A percentile compares a stretch with the other conserved stretches of the same genome.
Conservation (phyloP, 495 filamentous ascomycete genomes). For the Usnea hakonensis region DNA sequence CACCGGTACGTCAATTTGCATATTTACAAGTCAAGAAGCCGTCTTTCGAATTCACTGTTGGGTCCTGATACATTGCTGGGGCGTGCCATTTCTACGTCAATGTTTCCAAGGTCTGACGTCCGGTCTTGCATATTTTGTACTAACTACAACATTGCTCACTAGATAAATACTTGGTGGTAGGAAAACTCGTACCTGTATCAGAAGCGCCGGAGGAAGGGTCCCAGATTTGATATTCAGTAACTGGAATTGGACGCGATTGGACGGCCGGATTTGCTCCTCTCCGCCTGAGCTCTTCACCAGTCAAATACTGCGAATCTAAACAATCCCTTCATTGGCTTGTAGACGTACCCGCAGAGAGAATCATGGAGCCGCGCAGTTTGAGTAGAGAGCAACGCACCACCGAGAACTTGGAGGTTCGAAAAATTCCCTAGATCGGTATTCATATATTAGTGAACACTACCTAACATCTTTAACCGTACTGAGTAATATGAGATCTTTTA, state of each 20-base stretch:
- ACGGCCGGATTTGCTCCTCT: not conserved
- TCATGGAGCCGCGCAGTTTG: not conserved
- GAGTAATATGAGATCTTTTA: too few species aligned
- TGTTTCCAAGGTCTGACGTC: not conserved
- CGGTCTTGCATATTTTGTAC: not conserved
- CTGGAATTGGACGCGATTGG: not conserved
- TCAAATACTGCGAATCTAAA: not conserved
- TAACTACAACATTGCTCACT: not conserved
- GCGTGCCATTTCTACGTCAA: not conserved
- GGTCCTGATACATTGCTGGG: not conserved
- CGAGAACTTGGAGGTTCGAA: too few species aligned
- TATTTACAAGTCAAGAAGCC: not conserved
- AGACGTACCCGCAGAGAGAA: not conserved
- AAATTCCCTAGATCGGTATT: too few species aligned
- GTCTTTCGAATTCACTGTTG: not conserved
- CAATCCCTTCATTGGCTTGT: not conserved
- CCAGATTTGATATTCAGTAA: not conserved
- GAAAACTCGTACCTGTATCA: conserved; percentile 71
- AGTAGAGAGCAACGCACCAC: not conserved
- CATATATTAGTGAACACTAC: too few species aligned
- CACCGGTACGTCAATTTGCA: conserved; percentile 20
- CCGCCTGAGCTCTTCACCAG: not conserved
- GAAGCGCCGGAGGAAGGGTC: conserved; percentile 41
- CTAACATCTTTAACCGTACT: too few species aligned
- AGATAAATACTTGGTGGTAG: conserved; percentile 92